These are phyloP conservation scores for Colletotrichum musicola DNA, from an alignment of 2,329 filamentous ascomycete species.

Conservation along the genomic window DNA sequence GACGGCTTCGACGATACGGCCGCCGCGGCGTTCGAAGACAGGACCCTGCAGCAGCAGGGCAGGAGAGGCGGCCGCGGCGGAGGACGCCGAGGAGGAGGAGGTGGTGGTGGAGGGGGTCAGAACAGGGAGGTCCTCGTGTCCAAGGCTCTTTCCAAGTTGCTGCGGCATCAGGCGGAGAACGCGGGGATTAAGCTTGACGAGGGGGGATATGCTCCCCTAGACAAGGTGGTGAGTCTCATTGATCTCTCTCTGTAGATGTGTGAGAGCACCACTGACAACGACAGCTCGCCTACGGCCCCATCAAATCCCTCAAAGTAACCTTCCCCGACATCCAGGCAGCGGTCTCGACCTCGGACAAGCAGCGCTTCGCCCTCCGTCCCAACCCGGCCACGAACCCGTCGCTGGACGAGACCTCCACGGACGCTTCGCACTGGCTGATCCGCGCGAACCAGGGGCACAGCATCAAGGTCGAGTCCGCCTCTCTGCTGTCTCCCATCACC, in stretches of 20 bases:
- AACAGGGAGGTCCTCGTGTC: conserved; percentile 64
- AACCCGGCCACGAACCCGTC: conserved; percentile 49
- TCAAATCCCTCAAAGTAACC: conserved; percentile 79
- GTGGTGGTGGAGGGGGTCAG: conserved; percentile 47
- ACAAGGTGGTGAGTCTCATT: conserved; percentile 72
- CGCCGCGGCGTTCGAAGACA: conserved; percentile 37
- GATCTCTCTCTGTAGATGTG: no score
- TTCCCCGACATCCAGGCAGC: conserved; percentile 78
- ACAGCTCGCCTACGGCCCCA: conserved; percentile 66
- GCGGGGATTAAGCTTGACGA: conserved; percentile 69
- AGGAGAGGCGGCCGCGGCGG: conserved; percentile 43
- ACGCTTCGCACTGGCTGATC: conserved; percentile 82
- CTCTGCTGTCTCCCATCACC: conserved; percentile 77
- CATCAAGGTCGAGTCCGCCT: conserved; percentile 79
- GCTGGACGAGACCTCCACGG: conserved; percentile 48
- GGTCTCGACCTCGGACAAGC: conserved; percentile 85
- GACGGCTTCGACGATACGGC: conserved; percentile 20
- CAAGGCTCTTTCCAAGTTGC: conserved; percentile 65
- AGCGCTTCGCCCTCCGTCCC: conserved; percentile 85
- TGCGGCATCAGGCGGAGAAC: conserved; percentile 68
- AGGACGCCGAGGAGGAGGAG: conserved; percentile 43
- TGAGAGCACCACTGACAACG: no score
- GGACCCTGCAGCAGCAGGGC: conserved; percentile 27
- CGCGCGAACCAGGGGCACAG: conserved; percentile 96
- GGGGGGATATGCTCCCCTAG: conserved; percentile 70